Evolutionary conservation across 768 basidiomycete species (phyloP).

Genomic region (Trametes villosa): DNA sequence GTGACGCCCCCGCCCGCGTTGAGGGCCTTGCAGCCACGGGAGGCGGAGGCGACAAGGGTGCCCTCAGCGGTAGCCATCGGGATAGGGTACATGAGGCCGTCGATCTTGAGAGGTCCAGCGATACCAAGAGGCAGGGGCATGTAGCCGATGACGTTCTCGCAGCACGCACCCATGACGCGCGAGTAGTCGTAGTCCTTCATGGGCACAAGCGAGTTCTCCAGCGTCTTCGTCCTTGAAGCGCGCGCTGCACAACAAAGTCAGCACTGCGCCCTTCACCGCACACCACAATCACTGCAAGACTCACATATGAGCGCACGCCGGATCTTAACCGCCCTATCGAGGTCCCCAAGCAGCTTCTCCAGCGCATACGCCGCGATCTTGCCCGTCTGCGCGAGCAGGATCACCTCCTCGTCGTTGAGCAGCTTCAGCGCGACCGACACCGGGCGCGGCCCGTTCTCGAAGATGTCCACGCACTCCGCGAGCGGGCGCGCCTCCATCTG

Average conservation of each 20-base stretch:
- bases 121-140: conserved; percentile 96
- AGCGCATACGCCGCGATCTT: conserved; percentile 95
- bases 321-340: conserved; percentile 85
- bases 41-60: conserved; percentile 95
- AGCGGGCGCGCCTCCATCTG: conserved; percentile 50
- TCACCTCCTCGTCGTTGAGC: conserved; percentile 91
- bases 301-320: conserved; percentile 89
- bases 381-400: conserved; percentile 84
- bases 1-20: conserved; percentile 95
- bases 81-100: conserved; percentile 82
- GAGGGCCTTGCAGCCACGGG: conserved; percentile 96
- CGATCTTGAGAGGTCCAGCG: conserved; percentile 92
- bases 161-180: conserved; percentile 93
- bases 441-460: conserved; percentile 72
- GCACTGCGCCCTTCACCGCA: not conserved
- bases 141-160: conserved; percentile 98
- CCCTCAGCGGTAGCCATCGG: conserved; percentile 99
- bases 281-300: conserved; percentile 37
- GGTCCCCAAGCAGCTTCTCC: conserved; percentile 91
- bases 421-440: conserved; percentile 57
- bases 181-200: conserved; percentile 90
- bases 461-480: conserved; percentile 80
- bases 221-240: conserved; percentile 77
- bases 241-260: conserved; percentile 58
- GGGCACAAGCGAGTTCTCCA: conserved; percentile 85